A percentile compares a stretch with the other conserved stretches of the same genome.
Evolutionary conservation across 2,329 filamentous ascomycete species (phyloP).

Genomic region (Clarireedia hainanense): DNA sequence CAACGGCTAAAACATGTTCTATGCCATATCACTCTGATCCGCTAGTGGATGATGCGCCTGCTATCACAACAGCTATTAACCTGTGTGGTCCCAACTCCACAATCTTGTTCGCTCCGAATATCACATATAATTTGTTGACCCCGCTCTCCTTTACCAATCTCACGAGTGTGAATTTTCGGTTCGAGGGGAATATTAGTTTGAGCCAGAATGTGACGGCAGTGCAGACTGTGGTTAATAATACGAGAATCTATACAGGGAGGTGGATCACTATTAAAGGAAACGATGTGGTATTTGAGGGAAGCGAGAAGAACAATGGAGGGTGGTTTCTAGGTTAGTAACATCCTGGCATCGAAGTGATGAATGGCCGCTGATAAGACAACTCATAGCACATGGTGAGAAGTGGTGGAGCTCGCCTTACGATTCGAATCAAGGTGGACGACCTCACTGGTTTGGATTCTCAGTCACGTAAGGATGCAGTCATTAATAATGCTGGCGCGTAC

Average conservation of each 20-base stretch:
- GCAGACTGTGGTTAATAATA: conserved; percentile 2
- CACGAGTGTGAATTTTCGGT: not conserved
- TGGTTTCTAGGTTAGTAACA: not conserved
- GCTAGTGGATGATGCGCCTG: not conserved
- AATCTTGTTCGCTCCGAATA: not conserved
- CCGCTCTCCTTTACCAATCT: not conserved
- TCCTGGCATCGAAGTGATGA: not conserved
- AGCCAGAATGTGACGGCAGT: conserved; percentile 5
- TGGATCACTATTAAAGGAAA: conserved; percentile 4
- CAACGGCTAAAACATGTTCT: not conserved
- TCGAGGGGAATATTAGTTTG: conserved; percentile 4
- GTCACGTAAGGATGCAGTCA: not conserved
- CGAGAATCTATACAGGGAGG: not conserved
- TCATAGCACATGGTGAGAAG: conserved; percentile 2
- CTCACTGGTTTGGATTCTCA: conserved; percentile 4
- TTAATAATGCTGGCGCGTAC: not conserved
- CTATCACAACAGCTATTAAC: not conserved
- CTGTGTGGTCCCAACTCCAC: not conserved
- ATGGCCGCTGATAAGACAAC: not conserved
- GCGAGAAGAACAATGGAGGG: not conserved
- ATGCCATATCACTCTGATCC: conserved; percentile 2
- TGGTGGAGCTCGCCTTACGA: not conserved
- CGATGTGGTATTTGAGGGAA: not conserved
- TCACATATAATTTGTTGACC: conserved; percentile 2
- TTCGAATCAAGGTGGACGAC: not conserved